Base-by-base conservation (phyloP, 805 yeast genomes). In the Blastobotrys chiropterorum region DNA sequence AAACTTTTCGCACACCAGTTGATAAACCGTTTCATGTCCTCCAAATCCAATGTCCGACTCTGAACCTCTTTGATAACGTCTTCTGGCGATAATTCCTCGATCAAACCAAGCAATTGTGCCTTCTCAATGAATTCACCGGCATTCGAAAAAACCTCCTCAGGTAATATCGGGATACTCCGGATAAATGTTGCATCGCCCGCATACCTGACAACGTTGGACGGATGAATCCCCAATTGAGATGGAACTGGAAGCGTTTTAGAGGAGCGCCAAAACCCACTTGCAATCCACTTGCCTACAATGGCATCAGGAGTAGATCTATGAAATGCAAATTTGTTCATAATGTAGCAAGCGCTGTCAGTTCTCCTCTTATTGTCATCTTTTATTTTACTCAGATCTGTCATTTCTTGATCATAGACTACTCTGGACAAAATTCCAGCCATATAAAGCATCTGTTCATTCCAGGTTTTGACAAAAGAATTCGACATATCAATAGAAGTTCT, bases 401-500 rank as follows among this genome's bases (percentile, higher is more conserved):
- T 62, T 55, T 70, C 74, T 22, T 55, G 43, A 38, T 69, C 73
- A 47, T 67, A 71, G 0, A 67, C 64, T 14, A 63, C 63, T 2
- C 74, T 59, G 5, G 67, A 57, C 50, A 71, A 48, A 2, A 68
- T 55, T 1, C 75, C 75, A 3, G 70, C 68, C 65, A 67, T 63
- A 44, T 62, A 66, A 20, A 71, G 62, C 66, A 71, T 60, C 47
- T 69, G 64, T 30, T 60, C 53, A 54, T 71, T 71, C 75, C 75
- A 71, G 48, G 67, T 72, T 49, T 67, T 68, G 19, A 71, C 74
- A 49, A 61, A 64, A 5, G 65, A 59, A 48, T 71, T 70, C 3
- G 74, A 68, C 65, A 71, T 68, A 54, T 71, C 75, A 0, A 70
- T 63, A 1, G 72, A 72, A 0, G 74, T 70, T 3, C 75, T 62